Evolutionary conservation across 108 stramenopile species (phyloP).

Genomic region (Cyclostephanos invisitatus): DNA sequence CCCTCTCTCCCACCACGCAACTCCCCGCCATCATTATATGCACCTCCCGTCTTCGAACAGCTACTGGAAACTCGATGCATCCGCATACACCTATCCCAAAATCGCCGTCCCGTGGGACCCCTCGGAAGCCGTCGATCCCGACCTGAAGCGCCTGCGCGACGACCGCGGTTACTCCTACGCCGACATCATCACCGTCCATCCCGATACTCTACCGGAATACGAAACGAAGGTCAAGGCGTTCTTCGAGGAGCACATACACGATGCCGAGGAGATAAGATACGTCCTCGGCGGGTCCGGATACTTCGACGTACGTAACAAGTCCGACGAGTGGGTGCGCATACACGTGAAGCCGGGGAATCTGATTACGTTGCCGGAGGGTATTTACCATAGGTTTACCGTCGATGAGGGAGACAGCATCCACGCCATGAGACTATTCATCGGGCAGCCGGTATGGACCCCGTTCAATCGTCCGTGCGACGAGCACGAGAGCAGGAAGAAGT

Average conservation of each 20-base stretch:
- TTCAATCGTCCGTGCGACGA: constrained; percentile 91
- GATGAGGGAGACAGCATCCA: constrained; percentile 86
- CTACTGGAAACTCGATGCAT: constrained; percentile 88
- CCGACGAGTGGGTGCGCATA: constrained; percentile 93
- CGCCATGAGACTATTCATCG: constrained; percentile 94
- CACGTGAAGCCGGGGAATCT: constrained; percentile 92
- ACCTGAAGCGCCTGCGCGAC: constrained; percentile 60
- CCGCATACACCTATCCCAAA: constrained; percentile 67
- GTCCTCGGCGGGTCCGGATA: constrained; percentile 84
- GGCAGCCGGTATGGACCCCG: constrained; percentile 96
- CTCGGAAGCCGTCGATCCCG: constrained; percentile 77
- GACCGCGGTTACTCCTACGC: constrained; percentile 81
- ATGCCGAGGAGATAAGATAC: constrained; percentile 98
- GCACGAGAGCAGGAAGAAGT: constrained; percentile 76
- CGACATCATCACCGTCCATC: constrained; percentile 91
- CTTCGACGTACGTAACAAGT: constrained; percentile 91
- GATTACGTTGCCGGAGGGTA: constrained; percentile 95
- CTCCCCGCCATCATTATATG: background rate
- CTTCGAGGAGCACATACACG: constrained; percentile 97
- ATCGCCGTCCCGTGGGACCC: constrained; percentile 88
- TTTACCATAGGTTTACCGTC: constrained; percentile 91
- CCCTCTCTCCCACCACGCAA: background rate
- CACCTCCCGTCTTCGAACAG: background rate
- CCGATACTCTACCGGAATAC: constrained; percentile 88
- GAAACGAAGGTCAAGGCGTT: constrained; percentile 92